Base-by-base conservation (phyloP, 2,329 filamentous ascomycete species). In the Fusarium devonianum region DNA sequence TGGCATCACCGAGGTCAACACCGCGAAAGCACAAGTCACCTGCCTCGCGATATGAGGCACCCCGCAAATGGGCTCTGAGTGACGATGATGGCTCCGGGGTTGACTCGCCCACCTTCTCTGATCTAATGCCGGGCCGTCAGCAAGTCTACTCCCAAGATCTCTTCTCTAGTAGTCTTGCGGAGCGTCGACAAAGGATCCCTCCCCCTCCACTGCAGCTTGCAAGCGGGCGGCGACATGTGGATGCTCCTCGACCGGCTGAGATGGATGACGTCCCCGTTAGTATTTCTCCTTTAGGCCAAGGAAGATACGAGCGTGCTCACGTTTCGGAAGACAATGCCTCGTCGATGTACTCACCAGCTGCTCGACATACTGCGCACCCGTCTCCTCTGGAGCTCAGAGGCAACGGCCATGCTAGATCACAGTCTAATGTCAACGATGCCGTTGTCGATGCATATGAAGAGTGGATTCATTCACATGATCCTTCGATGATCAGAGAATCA, bases 61-160 rank as follows among this genome's bases (percentile, higher is more conserved):
- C 36, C 2, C 47, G 52, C 16, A 46, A 25, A 12, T 58, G 48
- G 52, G 23, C 44, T 10, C 5, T 40, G 8, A 49, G 51, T 35
- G 40, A 53, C 10, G 44, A 56, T 16, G 48, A 57, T 5, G 36
- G 17, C 3, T 46, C 48, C 6, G 40, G 30, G 9, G 16, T 61
- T 17, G 48, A 56, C 9, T 67, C 64, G 16, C 59, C 65, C 7
- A 68, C 63, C 10, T 69, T 70, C 49, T 69, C 66, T 6, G 67
- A 71, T 23, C 53, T 70, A 17, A 69, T 71, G 66, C 65, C 69
- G 11, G 49, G 58, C 7, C 49, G 32, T 4, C 48, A 57, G 3
- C 49, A 61, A 25, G 22, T 29, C n/a, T 51, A 45, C 11, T 34
- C 41, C 3, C 49, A 40, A 4, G 62, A 66, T 14, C 10, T 48